Evolutionary conservation across 2,329 filamentous ascomycete species (phyloP), one percentile per base, ranked within the genome.

Genomic region (Phyllachora maydis): DNA sequence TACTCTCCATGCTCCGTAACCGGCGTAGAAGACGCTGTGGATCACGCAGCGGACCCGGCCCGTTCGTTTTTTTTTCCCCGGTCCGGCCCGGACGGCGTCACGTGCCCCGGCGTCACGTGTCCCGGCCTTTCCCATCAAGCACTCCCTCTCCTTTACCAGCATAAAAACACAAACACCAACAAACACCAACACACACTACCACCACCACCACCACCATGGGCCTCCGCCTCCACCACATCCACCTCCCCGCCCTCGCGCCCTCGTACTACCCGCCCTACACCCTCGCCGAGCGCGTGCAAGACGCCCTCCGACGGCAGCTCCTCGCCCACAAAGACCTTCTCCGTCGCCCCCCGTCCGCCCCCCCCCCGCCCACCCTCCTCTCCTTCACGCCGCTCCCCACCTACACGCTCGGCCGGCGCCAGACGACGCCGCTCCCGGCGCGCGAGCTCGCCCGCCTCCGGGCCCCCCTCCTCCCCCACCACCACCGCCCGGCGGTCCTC

Each of bases 361-460:
- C n/a, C n/a, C 45, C 59, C 1, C 52, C 56, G 9, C 77, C 81
- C 14, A 68, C 65, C 16, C 57, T 95, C 32, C 57, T 95, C 31
- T 82, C 79, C 32, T 88, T 91, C 47, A 71, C 78, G 25, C 76
- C 82, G 22, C 52, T 60, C 16, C 81, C 83, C 2, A 79, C 82
- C 22, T 93, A 88, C 49, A 93, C 85, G 9, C 75, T 83, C 33
- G 88, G 88, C 26, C 74, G 85, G 5, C 75, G 88, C 16, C 82
- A 93, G 39, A 45, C 42, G 36, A 39, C 46, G 32, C 43, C 50
- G 3, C 46, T 77, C 3, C 49, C 53, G 1, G 24, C 38, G 0
- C 33, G 37, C 2, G 61, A 72, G 34, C 45, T 50, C 2, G 40
- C 37, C 4, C 47, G 52, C 3, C 47, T 71, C 19, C 41, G 35